Evolutionary conservation across 805 yeast genomes (phyloP).

Genomic region (Starmerella apicola): DNA sequence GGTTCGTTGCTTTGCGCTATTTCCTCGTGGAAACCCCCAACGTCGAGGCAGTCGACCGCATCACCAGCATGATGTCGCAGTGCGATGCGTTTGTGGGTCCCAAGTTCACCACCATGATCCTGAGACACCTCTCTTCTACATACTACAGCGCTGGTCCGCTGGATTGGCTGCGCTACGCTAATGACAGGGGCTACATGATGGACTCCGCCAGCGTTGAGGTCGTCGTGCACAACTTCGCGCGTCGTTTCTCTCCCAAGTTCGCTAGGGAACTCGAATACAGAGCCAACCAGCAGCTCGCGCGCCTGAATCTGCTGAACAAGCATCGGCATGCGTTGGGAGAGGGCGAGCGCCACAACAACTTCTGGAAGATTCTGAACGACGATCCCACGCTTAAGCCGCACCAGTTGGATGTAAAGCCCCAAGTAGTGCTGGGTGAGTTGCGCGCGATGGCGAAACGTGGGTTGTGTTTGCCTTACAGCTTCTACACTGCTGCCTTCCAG

Average conservation of each 20-base stretch:
- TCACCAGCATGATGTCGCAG: conserved; percentile 9
- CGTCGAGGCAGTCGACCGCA: conserved; percentile 5
- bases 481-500: conserved; percentile 13
- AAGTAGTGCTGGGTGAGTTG: conserved; percentile 5
- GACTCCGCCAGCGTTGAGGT: conserved; percentile 2
- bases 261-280: not conserved
- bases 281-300: not conserved
- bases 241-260: not conserved
- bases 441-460: conserved; percentile 13
- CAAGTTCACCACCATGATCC: conserved; percentile 11
- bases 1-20: conserved; percentile 9
- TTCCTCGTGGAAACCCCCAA: conserved; percentile 9
- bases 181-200: conserved; percentile 15
- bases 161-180: conserved; percentile 17
- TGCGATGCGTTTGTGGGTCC: conserved; percentile 3
- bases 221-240: not conserved
- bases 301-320: too few relatives aligned
- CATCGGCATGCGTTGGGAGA: not conserved
- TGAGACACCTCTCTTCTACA: conserved; percentile 5
- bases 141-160: not conserved
- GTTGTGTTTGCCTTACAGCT: conserved; percentile 10
- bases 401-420: not conserved
- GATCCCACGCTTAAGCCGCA: too few relatives aligned
- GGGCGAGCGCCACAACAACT: not conserved
- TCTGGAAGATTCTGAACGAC: too few relatives aligned